A percentile compares a stretch with the other conserved stretches of the same genome.
These are phyloP conservation scores for Jaapia argillacea DNA, from an alignment of 768 basidiomycete species.

Conservation along the genomic window DNA sequence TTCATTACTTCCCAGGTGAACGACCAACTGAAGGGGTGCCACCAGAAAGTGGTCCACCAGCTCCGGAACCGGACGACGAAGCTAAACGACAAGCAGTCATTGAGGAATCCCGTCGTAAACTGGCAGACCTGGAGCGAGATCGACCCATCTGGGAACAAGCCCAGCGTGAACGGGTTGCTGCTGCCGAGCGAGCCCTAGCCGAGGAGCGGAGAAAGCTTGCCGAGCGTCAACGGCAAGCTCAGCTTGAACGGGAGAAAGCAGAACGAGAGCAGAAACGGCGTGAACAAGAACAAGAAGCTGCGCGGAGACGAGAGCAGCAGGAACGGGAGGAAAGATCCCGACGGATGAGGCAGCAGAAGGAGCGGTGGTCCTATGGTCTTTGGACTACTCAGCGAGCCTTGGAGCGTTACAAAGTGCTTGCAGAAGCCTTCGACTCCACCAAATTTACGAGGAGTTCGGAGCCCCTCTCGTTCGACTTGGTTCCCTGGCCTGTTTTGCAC, in stretches of 20 bases:
- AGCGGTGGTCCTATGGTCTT: slow-evolving; percentile 43
- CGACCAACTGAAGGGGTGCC: not conserved
- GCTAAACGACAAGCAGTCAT: slow-evolving; percentile 31
- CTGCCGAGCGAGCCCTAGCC: slow-evolving; percentile 29
- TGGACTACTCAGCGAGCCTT: slow-evolving; percentile 64
- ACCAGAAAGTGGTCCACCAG: slow-evolving; percentile 5
- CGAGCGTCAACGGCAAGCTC: slow-evolving; percentile 16
- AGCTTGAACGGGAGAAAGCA: slow-evolving; percentile 14
- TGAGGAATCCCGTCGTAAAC: slow-evolving; percentile 55
- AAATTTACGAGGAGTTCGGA: slow-evolving; percentile 38
- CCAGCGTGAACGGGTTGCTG: slow-evolving; percentile 32
- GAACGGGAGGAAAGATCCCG: slow-evolving; percentile 25
- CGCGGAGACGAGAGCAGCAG: slow-evolving; percentile 12
- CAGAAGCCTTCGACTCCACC: slow-evolving; percentile 52
- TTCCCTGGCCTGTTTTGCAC: slow-evolving; percentile 71
- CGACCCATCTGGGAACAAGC: slow-evolving; percentile 50
- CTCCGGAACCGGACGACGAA: slow-evolving; percentile 21
- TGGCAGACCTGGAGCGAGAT: slow-evolving; percentile 58
- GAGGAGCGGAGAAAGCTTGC: slow-evolving; percentile 14
- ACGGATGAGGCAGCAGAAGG: slow-evolving; percentile 34
- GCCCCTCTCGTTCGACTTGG: slow-evolving; percentile 46
- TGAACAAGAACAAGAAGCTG: slow-evolving; percentile 12
- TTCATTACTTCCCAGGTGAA: not conserved
- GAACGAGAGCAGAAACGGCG: slow-evolving; percentile 19
- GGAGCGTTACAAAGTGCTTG: slow-evolving; percentile 53